Conservation (phyloP, 441 rosid genomes). For the Omphalea diandra region DNA sequence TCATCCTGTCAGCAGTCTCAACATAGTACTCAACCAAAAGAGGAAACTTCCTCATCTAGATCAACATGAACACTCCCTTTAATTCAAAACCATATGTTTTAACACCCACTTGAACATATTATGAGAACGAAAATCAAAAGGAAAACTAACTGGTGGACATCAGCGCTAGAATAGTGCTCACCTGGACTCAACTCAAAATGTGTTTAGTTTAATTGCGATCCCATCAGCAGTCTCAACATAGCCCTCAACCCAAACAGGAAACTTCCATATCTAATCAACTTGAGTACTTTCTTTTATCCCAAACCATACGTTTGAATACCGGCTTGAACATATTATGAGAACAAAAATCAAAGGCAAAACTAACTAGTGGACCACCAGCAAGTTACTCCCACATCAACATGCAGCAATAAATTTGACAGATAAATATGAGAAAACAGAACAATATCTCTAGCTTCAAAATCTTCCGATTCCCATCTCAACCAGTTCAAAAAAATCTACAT, state of each 20-base stretch:
- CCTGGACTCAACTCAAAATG: not conserved
- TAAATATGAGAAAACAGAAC: not conserved
- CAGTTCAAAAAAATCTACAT: not conserved
- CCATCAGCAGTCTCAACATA: not conserved
- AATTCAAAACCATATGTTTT: not conserved
- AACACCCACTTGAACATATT: conserved; percentile 3
- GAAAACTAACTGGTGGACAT: too few relatives aligned
- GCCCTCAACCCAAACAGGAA: not conserved
- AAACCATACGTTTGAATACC: not conserved
- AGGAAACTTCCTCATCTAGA: not conserved
- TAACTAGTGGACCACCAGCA: not conserved
- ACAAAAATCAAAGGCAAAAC: not conserved
- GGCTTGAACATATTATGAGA: not conserved
- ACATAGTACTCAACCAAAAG: not conserved
- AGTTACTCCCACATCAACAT: not conserved
- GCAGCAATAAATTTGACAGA: not conserved
- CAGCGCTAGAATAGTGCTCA: not conserved
- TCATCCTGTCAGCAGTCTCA: not conserved
- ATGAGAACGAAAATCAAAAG: not conserved
- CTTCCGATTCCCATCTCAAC: not conserved
- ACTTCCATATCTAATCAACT: not conserved
- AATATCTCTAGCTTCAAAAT: not conserved
- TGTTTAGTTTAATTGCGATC: not conserved
- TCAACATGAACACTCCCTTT: not conserved
- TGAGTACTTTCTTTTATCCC: not conserved